Evolutionary conservation across 23 red algal genomes (phyloP).

Genomic region (Gracilaria gracilis): DNA sequence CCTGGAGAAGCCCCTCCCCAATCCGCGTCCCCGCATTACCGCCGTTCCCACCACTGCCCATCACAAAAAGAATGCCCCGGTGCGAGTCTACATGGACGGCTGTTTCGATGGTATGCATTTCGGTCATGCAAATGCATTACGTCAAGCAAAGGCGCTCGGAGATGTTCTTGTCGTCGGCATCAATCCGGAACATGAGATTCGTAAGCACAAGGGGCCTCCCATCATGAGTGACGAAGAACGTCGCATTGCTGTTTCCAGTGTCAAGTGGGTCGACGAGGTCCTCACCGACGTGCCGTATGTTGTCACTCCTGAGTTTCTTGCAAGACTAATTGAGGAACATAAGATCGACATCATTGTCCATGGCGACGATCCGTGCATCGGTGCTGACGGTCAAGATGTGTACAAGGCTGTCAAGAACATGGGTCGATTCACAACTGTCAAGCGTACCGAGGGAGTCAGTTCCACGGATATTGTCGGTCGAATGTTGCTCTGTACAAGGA

Average conservation of each 20-base stretch:
- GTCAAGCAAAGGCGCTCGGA: constrained; percentile 91
- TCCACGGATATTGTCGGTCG: constrained; percentile 97
- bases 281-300: constrained; percentile 90
- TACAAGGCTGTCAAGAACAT: constrained; percentile 91
- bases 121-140: constrained; percentile 96
- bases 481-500: constrained; percentile 87
- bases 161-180: constrained; percentile 96
- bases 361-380: constrained; percentile 96
- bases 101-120: constrained; percentile 99
- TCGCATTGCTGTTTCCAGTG: constrained; percentile 78
- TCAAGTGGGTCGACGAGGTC: constrained; percentile 99
- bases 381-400: constrained; percentile 87
- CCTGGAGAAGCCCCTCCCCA: neutral
- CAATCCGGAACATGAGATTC: constrained; percentile 88
- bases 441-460: constrained; percentile 94
- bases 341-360: constrained; percentile 96
- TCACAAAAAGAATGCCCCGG: constrained; percentile 51
- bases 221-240: constrained; percentile 98
- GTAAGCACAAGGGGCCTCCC: constrained; percentile 90
- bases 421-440: constrained; percentile 90
- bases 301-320: constrained; percentile 88
- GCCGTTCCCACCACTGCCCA: neutral
- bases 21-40: neutral
- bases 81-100: constrained; percentile 98
- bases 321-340: constrained; percentile 83